These are phyloP conservation scores for Chytriomyces sp. DNA, from an alignment of 192 early-diverging fungal genomes.

Conservation along the genomic window DNA sequence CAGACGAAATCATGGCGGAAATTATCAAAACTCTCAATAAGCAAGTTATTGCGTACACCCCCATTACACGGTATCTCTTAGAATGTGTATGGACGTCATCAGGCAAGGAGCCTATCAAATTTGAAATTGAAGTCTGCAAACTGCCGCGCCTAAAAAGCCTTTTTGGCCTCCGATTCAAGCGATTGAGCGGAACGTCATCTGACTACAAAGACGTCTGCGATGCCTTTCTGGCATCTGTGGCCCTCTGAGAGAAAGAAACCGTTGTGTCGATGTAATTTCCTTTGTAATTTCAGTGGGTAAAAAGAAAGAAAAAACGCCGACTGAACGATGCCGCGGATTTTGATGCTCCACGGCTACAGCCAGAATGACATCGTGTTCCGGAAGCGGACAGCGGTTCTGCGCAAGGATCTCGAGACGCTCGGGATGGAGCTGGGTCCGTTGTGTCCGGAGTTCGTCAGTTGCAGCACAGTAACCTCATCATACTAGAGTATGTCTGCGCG, in stretches of 20 bases:
- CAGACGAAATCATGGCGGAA: constrained; percentile 59
- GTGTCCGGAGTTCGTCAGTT: neutral
- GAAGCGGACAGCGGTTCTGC: constrained; percentile 30
- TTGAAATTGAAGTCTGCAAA: constrained; percentile 79
- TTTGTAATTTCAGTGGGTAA: too few species aligned
- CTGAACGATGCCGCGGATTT: constrained; percentile 33
- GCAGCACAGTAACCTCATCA: constrained; percentile 3
- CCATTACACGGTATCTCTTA: constrained; percentile 49
- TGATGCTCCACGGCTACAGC: constrained; percentile 53
- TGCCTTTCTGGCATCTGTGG: constrained; percentile 72
- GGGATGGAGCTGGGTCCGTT: constrained; percentile 24
- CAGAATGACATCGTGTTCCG: constrained; percentile 47
- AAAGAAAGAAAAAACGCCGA: neutral
- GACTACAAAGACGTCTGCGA: constrained; percentile 93
- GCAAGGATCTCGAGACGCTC: constrained; percentile 27
- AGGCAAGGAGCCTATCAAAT: constrained; percentile 57
- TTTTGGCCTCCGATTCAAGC: constrained; percentile 85
- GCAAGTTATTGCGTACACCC: constrained; percentile 43
- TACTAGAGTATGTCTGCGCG: constrained; percentile 33
- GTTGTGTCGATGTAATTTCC: neutral
- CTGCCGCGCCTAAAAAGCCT: constrained; percentile 79
- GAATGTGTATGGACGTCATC: constrained; percentile 43
- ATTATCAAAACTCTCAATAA: constrained; percentile 42
- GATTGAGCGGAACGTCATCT: constrained; percentile 74
- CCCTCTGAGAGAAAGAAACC: constrained; percentile 49